phyloP scores from a whole-genome alignment of 441 rosid species.

The Gossypium trilobum region DNA sequence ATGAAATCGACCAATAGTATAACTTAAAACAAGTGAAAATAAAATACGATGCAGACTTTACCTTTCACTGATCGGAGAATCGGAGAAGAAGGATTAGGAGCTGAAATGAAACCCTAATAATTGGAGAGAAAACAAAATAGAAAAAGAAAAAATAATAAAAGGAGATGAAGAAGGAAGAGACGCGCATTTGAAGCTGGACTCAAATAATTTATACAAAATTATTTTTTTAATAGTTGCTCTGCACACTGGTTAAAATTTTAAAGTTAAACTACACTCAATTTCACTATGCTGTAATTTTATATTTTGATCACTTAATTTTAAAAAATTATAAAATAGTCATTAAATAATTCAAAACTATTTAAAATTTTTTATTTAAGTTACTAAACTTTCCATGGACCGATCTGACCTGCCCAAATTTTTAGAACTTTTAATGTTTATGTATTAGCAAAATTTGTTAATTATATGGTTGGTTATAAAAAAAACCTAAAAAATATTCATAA shows the following conservation, averaged over 20 bases:
- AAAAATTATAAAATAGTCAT: rapidly evolving
- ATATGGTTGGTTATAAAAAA: no score
- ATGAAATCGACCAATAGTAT: not conserved
- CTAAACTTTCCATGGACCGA: rapidly evolving
- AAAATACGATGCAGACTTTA: not conserved
- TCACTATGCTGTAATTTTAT: rapidly evolving
- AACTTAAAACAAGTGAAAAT: not conserved
- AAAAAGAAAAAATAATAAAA: not conserved
- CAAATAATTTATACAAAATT: conserved; percentile 10
- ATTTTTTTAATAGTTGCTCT: conserved; percentile 10
- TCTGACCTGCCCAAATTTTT: no score
- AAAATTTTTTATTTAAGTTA: no score
- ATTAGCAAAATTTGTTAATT: no score
- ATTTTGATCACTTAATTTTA: rapidly evolving
- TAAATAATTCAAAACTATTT: rapidly evolving
- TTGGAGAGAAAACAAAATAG: not conserved
- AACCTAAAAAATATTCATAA: no score
- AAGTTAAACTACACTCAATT: no score
- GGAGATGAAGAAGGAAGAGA: not conserved
- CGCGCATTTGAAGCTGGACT: conserved; percentile 29
- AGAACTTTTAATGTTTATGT: no score
- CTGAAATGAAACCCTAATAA: conserved; percentile 24
- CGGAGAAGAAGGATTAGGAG: conserved; percentile 13
- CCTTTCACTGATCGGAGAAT: not conserved
- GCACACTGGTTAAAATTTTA: no score